These are phyloP conservation scores for Thelonectria blattea DNA, from an alignment of 2,329 filamentous ascomycete species.

Conservation along the genomic window DNA sequence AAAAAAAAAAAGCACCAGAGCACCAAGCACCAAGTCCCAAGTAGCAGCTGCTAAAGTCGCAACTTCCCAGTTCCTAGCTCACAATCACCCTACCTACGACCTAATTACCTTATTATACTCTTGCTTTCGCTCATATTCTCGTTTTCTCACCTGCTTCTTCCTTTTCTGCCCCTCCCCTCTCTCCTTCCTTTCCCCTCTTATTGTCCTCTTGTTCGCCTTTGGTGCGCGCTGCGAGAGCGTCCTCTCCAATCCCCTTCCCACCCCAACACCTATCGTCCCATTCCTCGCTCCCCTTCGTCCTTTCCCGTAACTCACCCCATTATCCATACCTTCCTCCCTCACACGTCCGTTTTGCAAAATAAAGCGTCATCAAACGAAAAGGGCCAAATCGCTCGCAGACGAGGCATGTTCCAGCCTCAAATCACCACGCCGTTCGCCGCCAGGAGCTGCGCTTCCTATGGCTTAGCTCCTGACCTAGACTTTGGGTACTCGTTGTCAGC, in stretches of 20 bases:
- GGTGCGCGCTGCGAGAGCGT: not conserved
- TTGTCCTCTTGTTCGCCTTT: not conserved
- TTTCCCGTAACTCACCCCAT: conserved; percentile 13
- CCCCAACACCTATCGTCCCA: not conserved
- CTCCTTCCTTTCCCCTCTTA: conserved; percentile 20
- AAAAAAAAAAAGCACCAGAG: conserved; percentile 2
- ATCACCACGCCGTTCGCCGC: conserved; percentile 53
- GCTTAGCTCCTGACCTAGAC: conserved; percentile 43
- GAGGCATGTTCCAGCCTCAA: conserved; percentile 62
- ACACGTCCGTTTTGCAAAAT: not conserved
- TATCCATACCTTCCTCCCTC: conserved; percentile 6
- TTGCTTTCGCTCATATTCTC: conserved; percentile 13
- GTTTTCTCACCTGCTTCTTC: conserved; percentile 24
- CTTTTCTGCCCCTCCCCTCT: conserved; percentile 20
- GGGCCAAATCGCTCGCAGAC: not conserved
- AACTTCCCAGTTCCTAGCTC: conserved; percentile 21
- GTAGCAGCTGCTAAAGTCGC: conserved; percentile 12
- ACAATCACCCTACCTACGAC: conserved; percentile 16
- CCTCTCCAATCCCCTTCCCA: not conserved
- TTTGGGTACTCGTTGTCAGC: conserved; percentile 35
- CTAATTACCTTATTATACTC: conserved; percentile 9
- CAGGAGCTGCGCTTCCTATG: conserved; percentile 50
- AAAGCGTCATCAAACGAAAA: conserved; percentile 1
- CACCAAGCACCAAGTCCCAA: not conserved
- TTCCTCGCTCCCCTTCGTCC: conserved; percentile 18